phyloP scores from a whole-genome alignment of 2,329 filamentous ascomycete genomes.

The Aspergillus fumigatus region DNA sequence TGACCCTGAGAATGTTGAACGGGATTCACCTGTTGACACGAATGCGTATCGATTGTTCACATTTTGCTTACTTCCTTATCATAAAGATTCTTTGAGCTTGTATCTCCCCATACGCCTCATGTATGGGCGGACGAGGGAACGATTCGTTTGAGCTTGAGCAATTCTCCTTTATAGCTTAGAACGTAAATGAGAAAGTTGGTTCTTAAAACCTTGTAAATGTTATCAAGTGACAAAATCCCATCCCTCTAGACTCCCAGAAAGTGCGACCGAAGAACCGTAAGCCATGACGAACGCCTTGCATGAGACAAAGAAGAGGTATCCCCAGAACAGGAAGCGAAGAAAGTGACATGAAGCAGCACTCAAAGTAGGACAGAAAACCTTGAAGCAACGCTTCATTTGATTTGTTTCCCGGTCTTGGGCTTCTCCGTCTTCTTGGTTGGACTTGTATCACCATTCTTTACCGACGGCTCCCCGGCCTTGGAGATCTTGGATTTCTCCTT shows the following conservation, averaged over 20 bases:
- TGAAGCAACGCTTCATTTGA: conserved; percentile 9
- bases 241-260: background rate
- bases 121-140: no score
- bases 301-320: background rate
- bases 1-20: conserved; percentile 13
- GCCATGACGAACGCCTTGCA: background rate
- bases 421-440: conserved; percentile 22
- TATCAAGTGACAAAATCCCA: background rate
- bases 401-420: conserved; percentile 17
- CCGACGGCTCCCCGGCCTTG: conserved; percentile 1
- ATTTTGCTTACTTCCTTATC: background rate
- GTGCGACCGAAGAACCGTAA: background rate
- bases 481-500: conserved; percentile 8
- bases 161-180: no score
- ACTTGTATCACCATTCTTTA: conserved; percentile 21
- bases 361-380: background rate
- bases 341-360: background rate
- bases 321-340: background rate
- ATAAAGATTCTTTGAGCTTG: background rate
- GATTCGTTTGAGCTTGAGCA: no score
- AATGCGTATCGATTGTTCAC: background rate
- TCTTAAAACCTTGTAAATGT: background rate
- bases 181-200: no score
- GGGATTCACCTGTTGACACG: background rate
- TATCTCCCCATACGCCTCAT: background rate